These are phyloP conservation scores for Kazachstania martiniae DNA, from an alignment of 805 yeast genomes.

Conservation along the genomic window DNA sequence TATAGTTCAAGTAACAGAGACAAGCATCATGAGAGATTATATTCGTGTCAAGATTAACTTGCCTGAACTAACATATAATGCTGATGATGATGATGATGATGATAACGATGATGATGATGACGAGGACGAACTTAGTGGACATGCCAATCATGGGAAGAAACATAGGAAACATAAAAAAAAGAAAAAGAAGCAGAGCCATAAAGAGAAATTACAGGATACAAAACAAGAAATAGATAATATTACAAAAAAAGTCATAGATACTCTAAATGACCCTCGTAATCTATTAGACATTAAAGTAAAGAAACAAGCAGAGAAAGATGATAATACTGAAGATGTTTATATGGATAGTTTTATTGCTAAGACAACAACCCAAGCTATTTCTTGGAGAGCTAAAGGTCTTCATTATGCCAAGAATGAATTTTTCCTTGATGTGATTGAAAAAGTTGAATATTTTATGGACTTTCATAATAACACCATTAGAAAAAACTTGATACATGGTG, in stretches of 20 bases:
- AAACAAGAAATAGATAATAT: conserved; percentile 4
- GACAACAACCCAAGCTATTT: conserved; percentile 65
- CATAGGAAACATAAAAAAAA: conserved; percentile 2
- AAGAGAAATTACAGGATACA: neutral
- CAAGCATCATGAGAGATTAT: conserved; percentile 66
- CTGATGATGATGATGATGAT: conserved; percentile 5
- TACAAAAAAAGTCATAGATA: conserved; percentile 6
- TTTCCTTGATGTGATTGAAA: conserved; percentile 76
- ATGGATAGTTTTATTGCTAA: conserved; percentile 65
- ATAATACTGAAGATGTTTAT: conserved; percentile 26
- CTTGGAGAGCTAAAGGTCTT: conserved; percentile 92
- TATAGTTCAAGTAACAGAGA: conserved; percentile 73
- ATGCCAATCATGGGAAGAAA: conserved; percentile 4
- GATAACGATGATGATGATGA: conserved; percentile 7
- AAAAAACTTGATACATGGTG: conserved; percentile 61
- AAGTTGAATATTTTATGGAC: conserved; percentile 57
- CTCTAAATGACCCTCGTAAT: conserved; percentile 3
- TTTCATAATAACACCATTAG: conserved; percentile 47
- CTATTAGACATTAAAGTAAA: neutral
- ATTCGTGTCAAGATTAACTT: conserved; percentile 46
- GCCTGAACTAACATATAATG: conserved; percentile 14
- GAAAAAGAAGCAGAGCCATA: conserved; percentile 2
- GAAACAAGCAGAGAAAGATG: conserved; percentile 3
- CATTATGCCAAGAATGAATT: conserved; percentile 82
- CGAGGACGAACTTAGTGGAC: conserved; percentile 5